A percentile compares a stretch with the other conserved stretches of the same genome.
Conservation (phyloP, 164 flowering plant species). For the Akebia trifoliata region DNA sequence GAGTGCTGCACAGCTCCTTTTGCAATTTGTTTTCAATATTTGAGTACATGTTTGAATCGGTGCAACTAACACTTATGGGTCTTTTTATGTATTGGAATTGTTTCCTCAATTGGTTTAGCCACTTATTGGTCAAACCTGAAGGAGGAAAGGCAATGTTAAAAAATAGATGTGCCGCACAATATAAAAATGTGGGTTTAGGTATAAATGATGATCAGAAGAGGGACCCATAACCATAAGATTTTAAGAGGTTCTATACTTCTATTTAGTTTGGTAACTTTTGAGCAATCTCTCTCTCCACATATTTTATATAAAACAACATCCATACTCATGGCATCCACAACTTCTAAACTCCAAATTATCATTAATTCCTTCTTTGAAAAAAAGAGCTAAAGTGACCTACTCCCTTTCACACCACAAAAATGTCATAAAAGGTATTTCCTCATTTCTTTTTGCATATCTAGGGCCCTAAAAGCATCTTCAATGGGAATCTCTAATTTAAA, state of each 20-base stretch:
- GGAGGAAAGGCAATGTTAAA: constrained; percentile 12
- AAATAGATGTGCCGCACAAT: background rate
- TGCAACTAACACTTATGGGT: background rate
- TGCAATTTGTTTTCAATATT: too few species aligned
- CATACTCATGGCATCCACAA: constrained; percentile 27
- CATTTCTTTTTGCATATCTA: background rate
- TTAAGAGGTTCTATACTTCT: constrained; percentile 6
- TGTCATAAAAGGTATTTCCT: background rate
- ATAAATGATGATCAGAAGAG: constrained; percentile 31
- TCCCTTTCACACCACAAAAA: background rate
- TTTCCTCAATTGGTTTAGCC: constrained; percentile 12
- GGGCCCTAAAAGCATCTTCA: background rate
- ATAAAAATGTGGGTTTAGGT: constrained; percentile 20
- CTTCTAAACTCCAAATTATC: constrained; percentile 12
- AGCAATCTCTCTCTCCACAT: constrained; percentile 4
- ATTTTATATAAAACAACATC: background rate
- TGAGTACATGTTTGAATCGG: too few species aligned
- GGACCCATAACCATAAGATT: constrained; percentile 20
- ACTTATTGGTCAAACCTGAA: constrained; percentile 18
- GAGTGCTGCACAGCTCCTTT: too few species aligned
- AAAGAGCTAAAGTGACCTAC: background rate
- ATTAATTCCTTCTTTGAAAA: constrained; percentile 2
- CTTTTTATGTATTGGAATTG: background rate
- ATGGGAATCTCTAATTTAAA: background rate
- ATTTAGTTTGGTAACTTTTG: background rate